These are phyloP conservation scores for Erodium moschatum DNA, from an alignment of 441 rosid genomes.

Conservation along the genomic window DNA sequence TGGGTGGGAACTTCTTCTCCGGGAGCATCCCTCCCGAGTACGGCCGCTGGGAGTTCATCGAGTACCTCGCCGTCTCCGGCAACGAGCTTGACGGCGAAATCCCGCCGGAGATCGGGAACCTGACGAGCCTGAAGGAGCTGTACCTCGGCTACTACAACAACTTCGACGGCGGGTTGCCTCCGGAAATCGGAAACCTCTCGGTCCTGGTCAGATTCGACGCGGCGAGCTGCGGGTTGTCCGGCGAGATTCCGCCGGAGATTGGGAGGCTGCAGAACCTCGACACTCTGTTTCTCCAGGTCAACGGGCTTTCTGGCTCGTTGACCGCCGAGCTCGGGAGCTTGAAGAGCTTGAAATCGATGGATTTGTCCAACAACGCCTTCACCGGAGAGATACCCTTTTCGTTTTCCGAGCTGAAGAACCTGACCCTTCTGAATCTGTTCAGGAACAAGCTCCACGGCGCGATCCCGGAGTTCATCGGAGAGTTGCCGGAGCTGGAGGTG, in stretches of 20 bases:
- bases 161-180: conserved; percentile 56
- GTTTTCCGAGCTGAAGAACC: conserved; percentile 53
- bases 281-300: conserved; percentile 84
- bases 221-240: conserved; percentile 68
- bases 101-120: conserved; percentile 76
- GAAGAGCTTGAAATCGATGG: conserved; percentile 73
- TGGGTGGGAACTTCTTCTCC: conserved; percentile 80
- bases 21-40: conserved; percentile 64
- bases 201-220: conserved; percentile 61
- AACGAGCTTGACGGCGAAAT: conserved; percentile 62
- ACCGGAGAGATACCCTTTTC: conserved; percentile 66
- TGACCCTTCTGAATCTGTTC: conserved; percentile 61
- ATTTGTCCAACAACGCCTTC: conserved; percentile 74
- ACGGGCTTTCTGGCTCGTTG: conserved; percentile 50
- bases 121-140: conserved; percentile 47
- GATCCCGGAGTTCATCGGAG: conserved; percentile 77
- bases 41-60: conserved; percentile 55
- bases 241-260: conserved; percentile 63
- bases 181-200: conserved; percentile 76
- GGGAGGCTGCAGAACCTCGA: conserved; percentile 65
- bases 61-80: conserved; percentile 77
- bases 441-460: conserved; percentile 32
- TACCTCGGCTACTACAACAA: conserved; percentile 75
- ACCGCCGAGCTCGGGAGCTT: conserved; percentile 54
- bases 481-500: conserved; percentile 65